Evolutionary conservation across 257 asterid species (phyloP).

Genomic region (Capsicum baccatum): DNA sequence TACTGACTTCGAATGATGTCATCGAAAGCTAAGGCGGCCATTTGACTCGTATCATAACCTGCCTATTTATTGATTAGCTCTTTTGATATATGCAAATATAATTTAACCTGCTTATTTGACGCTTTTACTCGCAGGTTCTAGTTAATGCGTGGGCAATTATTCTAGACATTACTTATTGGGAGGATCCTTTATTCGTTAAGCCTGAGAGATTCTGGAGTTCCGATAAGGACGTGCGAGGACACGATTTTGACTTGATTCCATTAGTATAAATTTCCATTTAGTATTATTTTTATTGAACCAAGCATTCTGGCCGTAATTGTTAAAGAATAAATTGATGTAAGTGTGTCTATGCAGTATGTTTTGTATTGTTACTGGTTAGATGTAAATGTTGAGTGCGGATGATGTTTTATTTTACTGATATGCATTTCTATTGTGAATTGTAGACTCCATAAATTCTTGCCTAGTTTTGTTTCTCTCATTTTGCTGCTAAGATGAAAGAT

Average conservation of each 20-base stretch:
- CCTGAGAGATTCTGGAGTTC: slow-evolving; percentile 32
- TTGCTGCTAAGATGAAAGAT: neutral
- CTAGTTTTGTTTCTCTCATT: no score
- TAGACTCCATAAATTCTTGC: no score
- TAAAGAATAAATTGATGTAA: no score
- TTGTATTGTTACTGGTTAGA: neutral
- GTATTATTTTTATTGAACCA: neutral
- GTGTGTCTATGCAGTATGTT: neutral
- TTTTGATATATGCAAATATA: no score
- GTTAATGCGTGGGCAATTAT: slow-evolving; percentile 42
- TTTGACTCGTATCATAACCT: no score
- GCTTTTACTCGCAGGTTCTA: slow-evolving; percentile 14
- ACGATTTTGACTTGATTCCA: slow-evolving; percentile 27
- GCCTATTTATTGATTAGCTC: no score
- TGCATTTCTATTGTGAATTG: no score
- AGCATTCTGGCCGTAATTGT: neutral
- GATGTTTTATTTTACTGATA: no score
- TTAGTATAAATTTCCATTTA: no score
- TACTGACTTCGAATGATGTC: no score
- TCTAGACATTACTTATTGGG: slow-evolving; percentile 40
- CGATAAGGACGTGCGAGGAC: neutral
- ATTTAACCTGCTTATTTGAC: no score
- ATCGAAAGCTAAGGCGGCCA: no score
- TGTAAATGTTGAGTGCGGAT: neutral
- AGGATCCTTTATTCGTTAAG: slow-evolving; percentile 33